Base-by-base conservation (phyloP, 2,329 filamentous ascomycete species). In the Penicillium vulpinum region DNA sequence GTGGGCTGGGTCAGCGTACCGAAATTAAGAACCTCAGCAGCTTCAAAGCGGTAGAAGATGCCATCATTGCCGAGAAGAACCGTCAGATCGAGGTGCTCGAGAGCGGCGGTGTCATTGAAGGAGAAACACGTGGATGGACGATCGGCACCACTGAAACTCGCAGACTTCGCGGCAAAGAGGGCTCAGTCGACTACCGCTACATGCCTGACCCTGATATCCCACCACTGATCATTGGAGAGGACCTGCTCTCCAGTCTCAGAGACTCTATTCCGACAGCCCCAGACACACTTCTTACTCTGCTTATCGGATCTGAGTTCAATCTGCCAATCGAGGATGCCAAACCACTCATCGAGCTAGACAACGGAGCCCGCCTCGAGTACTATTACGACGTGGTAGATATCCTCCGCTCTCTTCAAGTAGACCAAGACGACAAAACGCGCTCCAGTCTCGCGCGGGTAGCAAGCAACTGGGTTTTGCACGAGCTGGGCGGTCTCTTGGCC, bases 1-100 rank as follows among this genome's bases (percentile, higher is more conserved):
- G 73, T 15, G 84, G 83, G 0, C 81, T 97, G 0, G 94, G 94
- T 2, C 91, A 92, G 64, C 84, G 93, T 52, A 97, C 92, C 0
- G 94, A 99, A 76, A 97, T 99, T 77, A 99, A 99, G 77, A 99
- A 99, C 69, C 71, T 99, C 63, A 93, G 90, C 73, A 96, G 91
- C 52, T 92, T 97, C 79, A 96, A 95, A 72, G 91, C 92, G 0
- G 89, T 99, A 1, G 92, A 97, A 73, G 92, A 97, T 66, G 93
- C 94, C 39, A 92, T 99, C 60, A 87, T 93, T 51, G 91, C 92
- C 0, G 94, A 99, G 75, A 85, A 92, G 33, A 88, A 95, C 69
- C 85, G 94, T 0, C 94, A 99, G 74, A 97, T 97, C 60, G 77
- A 77, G 0, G 82, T 96, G 3, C 79, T 97, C 0, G 88, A 94